Conservation (phyloP, 1,284 basidiomycete species). For the Thelephora terrestris region DNA sequence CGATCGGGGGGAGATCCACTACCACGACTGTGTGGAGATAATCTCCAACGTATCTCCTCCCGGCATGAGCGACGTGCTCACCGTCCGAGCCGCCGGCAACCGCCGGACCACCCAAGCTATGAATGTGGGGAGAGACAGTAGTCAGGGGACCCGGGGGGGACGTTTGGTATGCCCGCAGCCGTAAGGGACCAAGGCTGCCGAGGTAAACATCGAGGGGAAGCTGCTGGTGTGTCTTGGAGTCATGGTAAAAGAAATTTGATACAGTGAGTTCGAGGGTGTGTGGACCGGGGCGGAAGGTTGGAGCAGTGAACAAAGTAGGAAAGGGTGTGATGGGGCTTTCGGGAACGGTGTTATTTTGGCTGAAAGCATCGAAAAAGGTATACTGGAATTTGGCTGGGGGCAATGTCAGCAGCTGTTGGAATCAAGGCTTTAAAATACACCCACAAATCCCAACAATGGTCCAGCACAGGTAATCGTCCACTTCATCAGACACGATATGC, state of each 20-base stretch:
- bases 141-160: constrained; percentile 55
- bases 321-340: constrained; percentile 80
- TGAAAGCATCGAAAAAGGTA: constrained; percentile 87
- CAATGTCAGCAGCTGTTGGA: not conserved
- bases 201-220: constrained; percentile 82
- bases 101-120: not conserved
- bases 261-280: constrained; percentile 77
- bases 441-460: constrained; percentile 91
- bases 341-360: constrained; percentile 65
- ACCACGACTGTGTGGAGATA: constrained; percentile 57
- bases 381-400: constrained; percentile 78
- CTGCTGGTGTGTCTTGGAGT: constrained; percentile 51
- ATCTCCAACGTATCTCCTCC: constrained; percentile 32
- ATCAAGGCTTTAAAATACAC: constrained; percentile 22
- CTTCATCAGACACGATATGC: constrained; percentile 66
- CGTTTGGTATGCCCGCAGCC: constrained; percentile 59
- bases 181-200: constrained; percentile 79
- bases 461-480: constrained; percentile 94
- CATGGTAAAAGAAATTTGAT: constrained; percentile 74
- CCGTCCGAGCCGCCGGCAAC: constrained; percentile 7
- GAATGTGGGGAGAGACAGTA: constrained; percentile 33
- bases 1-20: constrained; percentile 66
- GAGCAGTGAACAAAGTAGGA: constrained; percentile 76
- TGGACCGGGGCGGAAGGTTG: constrained; percentile 59
- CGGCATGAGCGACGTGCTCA: constrained; percentile 29